phyloP scores from a whole-genome alignment of 1,284 basidiomycete genomes.

The Tilletia caries region DNA sequence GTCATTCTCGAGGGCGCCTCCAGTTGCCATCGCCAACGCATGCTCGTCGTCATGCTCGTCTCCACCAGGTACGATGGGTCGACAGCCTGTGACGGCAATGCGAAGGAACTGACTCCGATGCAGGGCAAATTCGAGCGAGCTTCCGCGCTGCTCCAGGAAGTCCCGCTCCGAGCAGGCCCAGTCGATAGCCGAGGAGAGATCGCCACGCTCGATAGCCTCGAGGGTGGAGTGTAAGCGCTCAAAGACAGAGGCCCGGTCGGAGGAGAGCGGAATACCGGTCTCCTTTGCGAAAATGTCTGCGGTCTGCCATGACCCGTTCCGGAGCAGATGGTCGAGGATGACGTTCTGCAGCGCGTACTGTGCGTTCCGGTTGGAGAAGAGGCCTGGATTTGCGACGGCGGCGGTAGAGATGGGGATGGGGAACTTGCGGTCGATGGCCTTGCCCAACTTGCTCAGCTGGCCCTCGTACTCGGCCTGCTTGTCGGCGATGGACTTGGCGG shows the following conservation, averaged over 20 bases:
- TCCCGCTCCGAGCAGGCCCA: slow-evolving; percentile 34
- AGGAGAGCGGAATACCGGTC: not conserved
- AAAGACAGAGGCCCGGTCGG: not conserved
- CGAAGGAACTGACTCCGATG: slow-evolving; percentile 41
- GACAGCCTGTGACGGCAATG: slow-evolving; percentile 26
- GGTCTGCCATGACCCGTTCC: slow-evolving; percentile 36
- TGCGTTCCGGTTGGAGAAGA: slow-evolving; percentile 33
- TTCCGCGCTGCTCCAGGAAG: slow-evolving; percentile 30
- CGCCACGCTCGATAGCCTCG: slow-evolving; percentile 16
- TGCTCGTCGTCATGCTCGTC: slow-evolving; percentile 16
- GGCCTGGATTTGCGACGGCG: slow-evolving; percentile 32
- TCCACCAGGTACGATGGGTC: slow-evolving; percentile 1
- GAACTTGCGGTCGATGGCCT: slow-evolving; percentile 44
- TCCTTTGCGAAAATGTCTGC: slow-evolving; percentile 31
- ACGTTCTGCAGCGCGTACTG: slow-evolving; percentile 35
- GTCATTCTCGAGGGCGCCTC: slow-evolving; percentile 5
- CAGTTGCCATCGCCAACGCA: not conserved
- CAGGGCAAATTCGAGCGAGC: slow-evolving; percentile 40
- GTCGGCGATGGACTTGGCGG: slow-evolving; percentile 35
- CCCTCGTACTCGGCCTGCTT: slow-evolving; percentile 42
- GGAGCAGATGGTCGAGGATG: slow-evolving; percentile 40
- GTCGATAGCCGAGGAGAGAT: slow-evolving; percentile 34
- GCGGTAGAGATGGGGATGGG: slow-evolving; percentile 30
- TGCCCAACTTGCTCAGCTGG: slow-evolving; percentile 36
- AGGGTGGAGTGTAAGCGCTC: slow-evolving; percentile 5